Percentiles rank a stretch among this genome's conserved stretches.
Evolutionary conservation across 345 rosid genomes (phyloP).

Genomic region (Aurinia saxatilis): DNA sequence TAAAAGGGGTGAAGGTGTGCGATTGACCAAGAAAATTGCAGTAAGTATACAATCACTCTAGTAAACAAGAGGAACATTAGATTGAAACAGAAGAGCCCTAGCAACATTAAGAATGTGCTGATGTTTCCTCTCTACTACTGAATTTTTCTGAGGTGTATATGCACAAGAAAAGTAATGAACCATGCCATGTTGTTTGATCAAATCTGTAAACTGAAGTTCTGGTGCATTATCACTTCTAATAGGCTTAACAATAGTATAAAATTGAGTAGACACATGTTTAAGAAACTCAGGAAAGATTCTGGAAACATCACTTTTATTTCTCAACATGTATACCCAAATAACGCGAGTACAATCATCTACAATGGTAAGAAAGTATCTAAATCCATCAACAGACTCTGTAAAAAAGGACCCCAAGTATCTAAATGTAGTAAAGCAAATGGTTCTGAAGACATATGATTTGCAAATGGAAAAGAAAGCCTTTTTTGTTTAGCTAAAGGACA

Average conservation of each 20-base stretch:
- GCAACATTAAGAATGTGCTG: background rate
- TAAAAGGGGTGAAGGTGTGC: too few species aligned
- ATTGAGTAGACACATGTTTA: background rate
- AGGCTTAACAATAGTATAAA: background rate
- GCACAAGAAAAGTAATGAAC: background rate
- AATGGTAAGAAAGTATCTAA: background rate
- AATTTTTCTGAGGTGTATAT: background rate
- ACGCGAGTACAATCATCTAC: background rate
- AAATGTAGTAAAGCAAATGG: background rate
- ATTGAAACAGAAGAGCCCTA: background rate
- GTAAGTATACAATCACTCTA: background rate
- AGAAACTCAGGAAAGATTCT: background rate
- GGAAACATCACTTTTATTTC: background rate
- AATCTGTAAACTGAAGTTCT: background rate
- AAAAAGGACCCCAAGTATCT: background rate
- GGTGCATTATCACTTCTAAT: background rate
- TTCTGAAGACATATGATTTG: rapidly evolving
- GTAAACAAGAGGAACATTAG: background rate
- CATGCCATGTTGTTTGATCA: background rate
- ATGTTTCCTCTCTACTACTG: background rate
- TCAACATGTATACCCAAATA: background rate
- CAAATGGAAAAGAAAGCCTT: background rate
- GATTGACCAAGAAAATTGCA: background rate
- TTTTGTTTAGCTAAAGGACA: background rate
- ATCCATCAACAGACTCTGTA: too few species aligned